phyloP scores from a whole-genome alignment of 805 yeast species.

The Saturnispora silvae region DNA sequence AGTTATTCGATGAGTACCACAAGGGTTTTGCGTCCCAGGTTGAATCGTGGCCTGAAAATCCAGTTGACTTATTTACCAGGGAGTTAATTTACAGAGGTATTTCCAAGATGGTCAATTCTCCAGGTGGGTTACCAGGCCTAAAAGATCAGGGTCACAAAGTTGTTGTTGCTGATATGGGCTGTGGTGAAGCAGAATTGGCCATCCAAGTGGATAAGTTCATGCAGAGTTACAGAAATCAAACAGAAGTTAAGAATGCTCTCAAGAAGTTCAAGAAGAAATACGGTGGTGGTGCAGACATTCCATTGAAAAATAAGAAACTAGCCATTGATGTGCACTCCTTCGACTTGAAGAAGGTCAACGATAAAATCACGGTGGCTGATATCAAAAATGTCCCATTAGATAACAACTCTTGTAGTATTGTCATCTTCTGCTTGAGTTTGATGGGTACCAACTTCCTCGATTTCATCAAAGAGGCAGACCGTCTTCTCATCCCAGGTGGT shows the following conservation, averaged over 20 bases:
- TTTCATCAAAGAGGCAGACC: slow-evolving; percentile 79
- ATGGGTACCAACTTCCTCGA: slow-evolving; percentile 97
- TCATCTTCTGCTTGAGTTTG: slow-evolving; percentile 85
- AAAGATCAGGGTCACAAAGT: slow-evolving; percentile 36
- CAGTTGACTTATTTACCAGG: slow-evolving; percentile 80
- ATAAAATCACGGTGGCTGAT: slow-evolving; percentile 92
- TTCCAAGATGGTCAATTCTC: slow-evolving; percentile 70
- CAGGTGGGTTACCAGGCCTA: slow-evolving; percentile 88
- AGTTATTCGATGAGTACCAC: slow-evolving; percentile 87
- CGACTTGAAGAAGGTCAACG: slow-evolving; percentile 83
- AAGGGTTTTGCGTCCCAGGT: slow-evolving; percentile 93
- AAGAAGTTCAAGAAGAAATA: slow-evolving; percentile 20
- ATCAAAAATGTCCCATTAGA: slow-evolving; percentile 79
- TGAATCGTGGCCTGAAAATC: slow-evolving; percentile 96
- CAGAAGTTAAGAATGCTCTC: slow-evolving; percentile 27
- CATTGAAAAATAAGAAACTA: slow-evolving; percentile 18
- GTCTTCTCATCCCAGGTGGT: slow-evolving; percentile 82
- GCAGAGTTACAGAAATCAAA: slow-evolving; percentile 11
- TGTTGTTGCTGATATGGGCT: slow-evolving; percentile 96
- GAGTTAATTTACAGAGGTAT: slow-evolving; percentile 51
- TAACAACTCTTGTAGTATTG: slow-evolving; percentile 73
- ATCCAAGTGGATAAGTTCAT: slow-evolving; percentile 47
- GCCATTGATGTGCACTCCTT: slow-evolving; percentile 71
- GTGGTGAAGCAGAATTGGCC: slow-evolving; percentile 93
- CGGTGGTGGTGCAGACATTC: slow-evolving; percentile 14